These are phyloP conservation scores for Xylaria bambusicola DNA, from an alignment of 495 filamentous ascomycete genomes.

Conservation along the genomic window DNA sequence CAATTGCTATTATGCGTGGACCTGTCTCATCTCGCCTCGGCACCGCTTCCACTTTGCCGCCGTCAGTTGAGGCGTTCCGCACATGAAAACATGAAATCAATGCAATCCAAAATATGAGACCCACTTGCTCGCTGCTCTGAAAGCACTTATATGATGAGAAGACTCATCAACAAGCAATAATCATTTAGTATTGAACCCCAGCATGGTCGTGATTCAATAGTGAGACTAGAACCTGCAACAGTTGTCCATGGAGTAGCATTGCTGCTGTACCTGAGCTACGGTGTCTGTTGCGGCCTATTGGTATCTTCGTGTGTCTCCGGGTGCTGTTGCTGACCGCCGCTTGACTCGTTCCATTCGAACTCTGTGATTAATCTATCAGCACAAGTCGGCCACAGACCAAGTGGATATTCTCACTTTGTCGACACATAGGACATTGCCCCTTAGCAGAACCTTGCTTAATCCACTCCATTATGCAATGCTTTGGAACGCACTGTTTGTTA, in stretches of 20 bases:
- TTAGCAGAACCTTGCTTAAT: conserved; percentile 92
- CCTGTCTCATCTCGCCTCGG: too few species aligned
- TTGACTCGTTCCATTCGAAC: conserved; percentile 62
- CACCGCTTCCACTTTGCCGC: too few species aligned
- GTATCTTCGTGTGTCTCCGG: conserved; percentile 24
- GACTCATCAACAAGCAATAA: too few species aligned
- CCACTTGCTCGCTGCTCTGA: too few species aligned
- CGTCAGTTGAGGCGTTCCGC: background rate
- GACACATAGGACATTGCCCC: conserved; percentile 96
- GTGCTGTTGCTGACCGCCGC: conserved; percentile 19
- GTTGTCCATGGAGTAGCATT: background rate
- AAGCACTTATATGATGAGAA: too few species aligned
- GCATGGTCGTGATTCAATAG: too few species aligned
- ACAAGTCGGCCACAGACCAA: background rate
- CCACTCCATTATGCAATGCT: conserved; percentile 97
- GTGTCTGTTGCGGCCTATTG: conserved; percentile 18
- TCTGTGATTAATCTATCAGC: conserved; percentile 45
- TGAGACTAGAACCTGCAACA: too few species aligned
- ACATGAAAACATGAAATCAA: too few species aligned
- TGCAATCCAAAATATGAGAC: too few species aligned
- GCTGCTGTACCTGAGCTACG: background rate
- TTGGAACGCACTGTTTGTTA: too few species aligned
- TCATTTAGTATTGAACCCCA: too few species aligned
- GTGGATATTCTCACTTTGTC: conserved; percentile 69
- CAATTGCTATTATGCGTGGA: too few species aligned